phyloP scores from a whole-genome alignment of 2,329 filamentous ascomycete genomes.

The Endothia cerciana region DNA sequence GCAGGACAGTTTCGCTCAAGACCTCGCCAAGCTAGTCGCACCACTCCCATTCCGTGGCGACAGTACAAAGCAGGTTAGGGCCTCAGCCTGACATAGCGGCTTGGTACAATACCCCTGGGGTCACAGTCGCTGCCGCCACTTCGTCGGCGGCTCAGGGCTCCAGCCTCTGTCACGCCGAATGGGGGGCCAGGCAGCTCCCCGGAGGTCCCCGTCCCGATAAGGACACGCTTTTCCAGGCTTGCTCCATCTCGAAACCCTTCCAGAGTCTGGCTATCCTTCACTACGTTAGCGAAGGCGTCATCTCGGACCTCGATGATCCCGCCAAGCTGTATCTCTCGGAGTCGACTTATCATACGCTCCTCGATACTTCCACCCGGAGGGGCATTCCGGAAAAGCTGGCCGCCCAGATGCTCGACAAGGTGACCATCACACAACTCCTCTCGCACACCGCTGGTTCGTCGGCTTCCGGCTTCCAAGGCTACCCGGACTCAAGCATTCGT shows the following conservation, averaged over 20 bases:
- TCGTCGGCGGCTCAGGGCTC: background rate
- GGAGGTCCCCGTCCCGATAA: slow-evolving; percentile 11
- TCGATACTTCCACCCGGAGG: slow-evolving; percentile 15
- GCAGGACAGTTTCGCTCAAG: slow-evolving; percentile 9
- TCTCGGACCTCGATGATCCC: slow-evolving; percentile 17
- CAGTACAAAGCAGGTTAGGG: background rate
- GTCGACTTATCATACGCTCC: slow-evolving; percentile 11
- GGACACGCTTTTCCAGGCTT: slow-evolving; percentile 25
- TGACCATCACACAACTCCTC: slow-evolving; percentile 23
- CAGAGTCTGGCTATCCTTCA: slow-evolving; percentile 24
- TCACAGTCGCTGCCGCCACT: slow-evolving; percentile 16
- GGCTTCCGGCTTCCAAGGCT: slow-evolving; percentile 18
- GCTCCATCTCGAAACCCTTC: slow-evolving; percentile 25
- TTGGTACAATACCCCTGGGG: slow-evolving; percentile 25
- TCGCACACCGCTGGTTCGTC: slow-evolving; percentile 22
- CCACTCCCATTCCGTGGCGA: slow-evolving; percentile 11
- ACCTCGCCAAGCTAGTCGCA: slow-evolving; percentile 16
- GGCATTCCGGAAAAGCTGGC: slow-evolving; percentile 17
- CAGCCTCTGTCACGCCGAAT: slow-evolving; percentile 12
- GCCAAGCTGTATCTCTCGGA: slow-evolving; percentile 18
- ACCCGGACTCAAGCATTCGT: slow-evolving; percentile 10
- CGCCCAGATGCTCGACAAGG: slow-evolving; percentile 18
- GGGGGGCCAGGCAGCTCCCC: slow-evolving; percentile 18
- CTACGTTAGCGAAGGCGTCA: slow-evolving; percentile 20
- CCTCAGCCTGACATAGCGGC: slow-evolving; percentile 2